These are phyloP conservation scores for Arthonia radiata DNA, from an alignment of 495 filamentous ascomycete genomes.

Conservation along the genomic window DNA sequence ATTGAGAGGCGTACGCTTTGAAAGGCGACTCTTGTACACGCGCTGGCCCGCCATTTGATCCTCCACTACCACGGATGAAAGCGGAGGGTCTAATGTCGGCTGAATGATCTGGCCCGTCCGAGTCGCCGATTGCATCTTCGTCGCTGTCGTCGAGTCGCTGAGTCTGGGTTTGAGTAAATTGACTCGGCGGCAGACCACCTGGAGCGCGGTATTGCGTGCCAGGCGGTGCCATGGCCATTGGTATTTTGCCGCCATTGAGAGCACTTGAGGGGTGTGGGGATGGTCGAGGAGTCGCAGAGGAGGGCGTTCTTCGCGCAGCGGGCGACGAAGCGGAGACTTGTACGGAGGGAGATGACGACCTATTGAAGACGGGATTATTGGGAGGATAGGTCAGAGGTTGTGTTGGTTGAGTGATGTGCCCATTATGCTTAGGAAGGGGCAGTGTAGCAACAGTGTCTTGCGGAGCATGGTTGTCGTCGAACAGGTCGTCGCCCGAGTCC, in stretches of 20 bases:
- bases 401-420: slow-evolving; percentile 8
- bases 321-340: slow-evolving; percentile 77
- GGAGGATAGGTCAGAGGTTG: slow-evolving; percentile 3
- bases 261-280: slow-evolving; percentile 1
- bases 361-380: neutral
- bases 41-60: too few species aligned
- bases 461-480: slow-evolving; percentile 22
- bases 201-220: slow-evolving; percentile 53
- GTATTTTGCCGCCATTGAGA: slow-evolving; percentile 17
- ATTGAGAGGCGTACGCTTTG: too few species aligned
- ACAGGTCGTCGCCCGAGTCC: slow-evolving; percentile 30
- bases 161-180: too few species aligned
- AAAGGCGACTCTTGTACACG: too few species aligned
- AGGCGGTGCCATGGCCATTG: slow-evolving; percentile 45
- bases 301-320: slow-evolving; percentile 18
- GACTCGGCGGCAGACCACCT: too few species aligned
- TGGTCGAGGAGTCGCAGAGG: slow-evolving; percentile 14
- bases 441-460: slow-evolving; percentile 37
- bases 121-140: too few species aligned
- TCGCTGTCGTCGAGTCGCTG: too few species aligned
- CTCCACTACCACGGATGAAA: too few species aligned
- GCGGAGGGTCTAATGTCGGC: slow-evolving; percentile 50
- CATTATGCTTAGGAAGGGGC: slow-evolving; percentile 17
- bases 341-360: slow-evolving; percentile 22
- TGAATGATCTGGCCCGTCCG: too few species aligned